Evolutionary conservation across 1,284 basidiomycete species (phyloP).

Genomic region (Tylopilus orsonianus): DNA sequence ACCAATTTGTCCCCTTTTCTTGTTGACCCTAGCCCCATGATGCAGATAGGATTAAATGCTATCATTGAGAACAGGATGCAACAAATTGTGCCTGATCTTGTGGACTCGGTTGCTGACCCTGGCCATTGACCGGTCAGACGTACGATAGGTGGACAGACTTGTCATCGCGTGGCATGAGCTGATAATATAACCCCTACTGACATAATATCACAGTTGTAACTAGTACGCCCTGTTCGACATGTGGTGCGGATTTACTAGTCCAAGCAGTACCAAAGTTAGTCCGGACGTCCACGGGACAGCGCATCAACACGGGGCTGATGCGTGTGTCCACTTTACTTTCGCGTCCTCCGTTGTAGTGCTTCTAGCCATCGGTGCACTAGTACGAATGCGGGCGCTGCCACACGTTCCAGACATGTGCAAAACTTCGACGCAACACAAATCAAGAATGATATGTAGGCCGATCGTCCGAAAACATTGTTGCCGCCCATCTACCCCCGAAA

Average conservation of each 20-base stretch:
- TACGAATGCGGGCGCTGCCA: conserved; percentile 5
- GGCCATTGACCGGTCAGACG: conserved; percentile 9
- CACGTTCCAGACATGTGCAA: conserved; percentile 17
- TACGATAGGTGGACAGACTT: conserved; percentile 6
- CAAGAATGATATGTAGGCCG: conserved; percentile 16
- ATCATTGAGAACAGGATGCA: conserved; percentile 40
- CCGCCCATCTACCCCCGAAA: not conserved
- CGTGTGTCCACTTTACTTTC: conserved; percentile 12
- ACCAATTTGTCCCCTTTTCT: not conserved
- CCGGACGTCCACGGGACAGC: conserved; percentile 4
- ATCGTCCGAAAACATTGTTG: conserved; percentile 9
- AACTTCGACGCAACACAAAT: conserved; percentile 22
- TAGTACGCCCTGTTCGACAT: conserved; percentile 15
- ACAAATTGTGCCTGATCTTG: conserved; percentile 24
- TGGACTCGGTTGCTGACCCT: conserved; percentile 15
- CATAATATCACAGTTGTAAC: conserved; percentile 32
- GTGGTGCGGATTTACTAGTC: conserved; percentile 22
- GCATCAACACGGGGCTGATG: conserved; percentile 10
- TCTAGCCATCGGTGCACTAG: conserved; percentile 9
- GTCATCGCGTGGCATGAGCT: conserved; percentile 13
- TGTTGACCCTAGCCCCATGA: conserved; percentile 10
- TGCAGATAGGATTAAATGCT: conserved; percentile 38
- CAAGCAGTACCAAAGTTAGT: conserved; percentile 24
- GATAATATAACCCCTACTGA: conserved; percentile 33
- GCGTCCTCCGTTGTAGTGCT: conserved; percentile 3